Conservation (phyloP, 192 early-diverging fungal genomes). For the Entrophospora sp. region DNA sequence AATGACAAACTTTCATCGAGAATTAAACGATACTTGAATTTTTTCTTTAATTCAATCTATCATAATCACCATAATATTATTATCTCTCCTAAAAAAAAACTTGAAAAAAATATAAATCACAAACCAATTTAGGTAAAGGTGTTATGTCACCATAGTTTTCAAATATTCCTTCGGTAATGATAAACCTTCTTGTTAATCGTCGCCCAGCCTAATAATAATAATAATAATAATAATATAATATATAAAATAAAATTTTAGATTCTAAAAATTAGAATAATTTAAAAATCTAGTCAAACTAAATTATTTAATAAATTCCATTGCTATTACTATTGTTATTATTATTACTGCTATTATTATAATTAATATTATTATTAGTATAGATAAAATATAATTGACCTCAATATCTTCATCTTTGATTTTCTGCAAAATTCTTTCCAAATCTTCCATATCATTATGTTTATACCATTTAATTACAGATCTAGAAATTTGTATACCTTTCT, state of each 20-base stretch:
- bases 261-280: too few species aligned
- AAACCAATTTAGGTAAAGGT: constrained; percentile 61
- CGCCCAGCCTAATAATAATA: constrained; percentile 28
- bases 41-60: constrained; percentile 76
- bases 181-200: constrained; percentile 80
- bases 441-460: constrained; percentile 95
- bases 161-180: constrained; percentile 88
- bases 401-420: constrained; percentile 60
- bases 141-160: constrained; percentile 79
- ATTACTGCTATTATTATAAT: too few species aligned
- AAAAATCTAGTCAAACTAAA: too few species aligned
- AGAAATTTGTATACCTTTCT: constrained; percentile 82
- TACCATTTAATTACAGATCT: constrained; percentile 80
- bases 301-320: too few species aligned
- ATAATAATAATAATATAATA: neutral
- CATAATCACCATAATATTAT: neutral
- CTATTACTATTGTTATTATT: too few species aligned
- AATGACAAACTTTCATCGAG: constrained; percentile 87
- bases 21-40: constrained; percentile 94
- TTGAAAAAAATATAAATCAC: too few species aligned
- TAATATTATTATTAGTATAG: too few species aligned
- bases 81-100: too few species aligned
- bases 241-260: too few species aligned
- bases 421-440: constrained; percentile 77
- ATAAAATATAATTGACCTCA: too few species aligned